Evolutionary conservation across 805 yeast species (phyloP).

Genomic region (Candida boleticola): DNA sequence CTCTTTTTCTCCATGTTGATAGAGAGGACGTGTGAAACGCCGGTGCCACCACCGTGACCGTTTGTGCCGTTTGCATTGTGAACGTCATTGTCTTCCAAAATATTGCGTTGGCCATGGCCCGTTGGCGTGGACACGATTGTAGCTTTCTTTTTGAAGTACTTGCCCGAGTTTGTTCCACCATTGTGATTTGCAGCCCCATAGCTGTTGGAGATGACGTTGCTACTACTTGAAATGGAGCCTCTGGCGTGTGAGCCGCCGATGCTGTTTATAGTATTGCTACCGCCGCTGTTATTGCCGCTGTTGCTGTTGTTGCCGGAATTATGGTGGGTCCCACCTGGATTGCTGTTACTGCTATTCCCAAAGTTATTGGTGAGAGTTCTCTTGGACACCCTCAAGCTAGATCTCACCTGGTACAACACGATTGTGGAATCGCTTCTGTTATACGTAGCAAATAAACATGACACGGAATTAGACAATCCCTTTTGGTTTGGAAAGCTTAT

Average conservation of each 20-base stretch:
- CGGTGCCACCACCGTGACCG: background rate
- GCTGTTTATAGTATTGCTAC: background rate
- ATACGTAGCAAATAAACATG: constrained; percentile 55
- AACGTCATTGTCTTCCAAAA: background rate
- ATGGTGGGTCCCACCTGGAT: background rate
- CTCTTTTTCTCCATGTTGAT: constrained; percentile 43
- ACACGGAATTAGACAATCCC: constrained; percentile 11
- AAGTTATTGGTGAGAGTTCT: background rate
- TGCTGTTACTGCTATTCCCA: background rate
- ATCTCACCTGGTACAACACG: constrained; percentile 55
- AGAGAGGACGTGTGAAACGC: constrained; percentile 17
- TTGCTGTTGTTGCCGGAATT: background rate
- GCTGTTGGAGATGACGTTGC: too few species aligned
- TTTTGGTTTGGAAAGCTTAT: constrained; percentile 47
- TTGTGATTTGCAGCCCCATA: too few species aligned
- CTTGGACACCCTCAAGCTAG: constrained; percentile 8
- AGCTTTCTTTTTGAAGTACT: background rate
- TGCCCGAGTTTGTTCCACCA: background rate
- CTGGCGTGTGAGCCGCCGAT: background rate
- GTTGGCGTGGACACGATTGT: background rate
- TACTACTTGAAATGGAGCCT: background rate
- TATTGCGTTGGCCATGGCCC: background rate
- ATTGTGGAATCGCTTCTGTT: constrained; percentile 45
- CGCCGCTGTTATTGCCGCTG: background rate
- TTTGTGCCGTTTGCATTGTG: background rate